Evolutionary conservation across 129 eudicot species (phyloP).

Genomic region (Heracleum sosnowskyi): DNA sequence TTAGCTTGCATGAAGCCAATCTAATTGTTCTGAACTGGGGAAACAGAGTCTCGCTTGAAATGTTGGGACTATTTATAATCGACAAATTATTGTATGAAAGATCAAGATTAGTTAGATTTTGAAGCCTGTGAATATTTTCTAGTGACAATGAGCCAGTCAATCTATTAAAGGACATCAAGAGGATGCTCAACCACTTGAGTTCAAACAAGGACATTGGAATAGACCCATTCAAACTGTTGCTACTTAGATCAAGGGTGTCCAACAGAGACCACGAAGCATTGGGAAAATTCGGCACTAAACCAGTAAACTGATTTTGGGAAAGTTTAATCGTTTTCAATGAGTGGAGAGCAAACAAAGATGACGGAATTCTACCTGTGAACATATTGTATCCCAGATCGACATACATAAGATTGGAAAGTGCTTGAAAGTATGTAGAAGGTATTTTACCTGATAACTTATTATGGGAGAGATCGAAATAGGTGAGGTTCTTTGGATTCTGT

Average conservation of each 20-base stretch:
- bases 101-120: constrained; percentile 17
- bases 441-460: constrained; percentile 5
- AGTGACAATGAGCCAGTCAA: constrained; percentile 19
- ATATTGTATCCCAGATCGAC: not conserved
- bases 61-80: not conserved
- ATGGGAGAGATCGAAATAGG: not conserved
- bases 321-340: constrained; percentile 15
- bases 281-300: constrained; percentile 13
- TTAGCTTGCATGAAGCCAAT: constrained; percentile 32
- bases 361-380: constrained; percentile 9
- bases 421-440: constrained; percentile 6
- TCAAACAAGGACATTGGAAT: constrained; percentile 24
- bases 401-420: not conserved
- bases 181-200: constrained; percentile 15
- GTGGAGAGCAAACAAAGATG: constrained; percentile 12
- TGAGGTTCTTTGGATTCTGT: constrained; percentile 1
- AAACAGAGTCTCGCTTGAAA: not conserved
- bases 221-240: constrained; percentile 19
- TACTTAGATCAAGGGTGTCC: not conserved
- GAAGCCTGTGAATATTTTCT: constrained; percentile 6
- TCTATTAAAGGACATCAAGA: constrained; percentile 26
- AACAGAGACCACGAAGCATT: not conserved
- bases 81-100: constrained; percentile 38
- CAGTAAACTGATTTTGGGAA: constrained; percentile 17
- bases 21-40: constrained; percentile 15